phyloP scores from a whole-genome alignment of 2,329 filamentous ascomycete genomes.

The Alternaria sp. region DNA sequence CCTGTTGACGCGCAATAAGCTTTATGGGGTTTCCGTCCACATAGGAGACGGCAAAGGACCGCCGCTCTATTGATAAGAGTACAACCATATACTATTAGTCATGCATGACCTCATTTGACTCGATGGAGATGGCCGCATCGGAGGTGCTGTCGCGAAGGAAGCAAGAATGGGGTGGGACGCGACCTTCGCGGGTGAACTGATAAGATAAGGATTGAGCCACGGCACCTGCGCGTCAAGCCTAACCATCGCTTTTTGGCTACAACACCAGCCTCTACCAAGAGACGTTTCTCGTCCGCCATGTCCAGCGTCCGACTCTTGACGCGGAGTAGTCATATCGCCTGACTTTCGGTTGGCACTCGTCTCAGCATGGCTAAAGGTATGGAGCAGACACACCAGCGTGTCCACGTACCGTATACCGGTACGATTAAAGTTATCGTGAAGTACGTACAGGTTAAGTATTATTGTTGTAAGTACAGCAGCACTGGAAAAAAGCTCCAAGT shows the following conservation, averaged over 20 bases:
- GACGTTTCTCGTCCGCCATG: neutral
- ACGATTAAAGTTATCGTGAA: no score
- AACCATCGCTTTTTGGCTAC: neutral
- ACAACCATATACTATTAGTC: slow-evolving; percentile 1
- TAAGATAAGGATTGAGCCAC: slow-evolving; percentile 11
- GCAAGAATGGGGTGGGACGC: slow-evolving; percentile 9
- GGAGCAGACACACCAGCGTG: neutral
- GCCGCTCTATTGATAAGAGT: slow-evolving; percentile 3
- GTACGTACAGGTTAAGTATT: no score
- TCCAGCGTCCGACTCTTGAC: neutral
- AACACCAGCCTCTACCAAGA: neutral
- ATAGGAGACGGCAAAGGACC: neutral
- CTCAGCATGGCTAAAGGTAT: no score
- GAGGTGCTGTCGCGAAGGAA: slow-evolving; percentile 9
- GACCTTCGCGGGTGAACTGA: slow-evolving; percentile 1
- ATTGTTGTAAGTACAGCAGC: no score
- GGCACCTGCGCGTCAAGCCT: neutral
- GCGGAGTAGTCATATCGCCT: no score
- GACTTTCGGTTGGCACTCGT: no score
- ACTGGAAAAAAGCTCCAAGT: no score
- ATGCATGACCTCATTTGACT: neutral
- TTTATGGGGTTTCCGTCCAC: neutral
- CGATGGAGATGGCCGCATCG: slow-evolving; percentile 1
- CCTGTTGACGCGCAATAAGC: slow-evolving; percentile 12
- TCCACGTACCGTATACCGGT: no score